phyloP scores from a whole-genome alignment of 2,329 filamentous ascomycete genomes.

The Colletotrichum eleusines region DNA sequence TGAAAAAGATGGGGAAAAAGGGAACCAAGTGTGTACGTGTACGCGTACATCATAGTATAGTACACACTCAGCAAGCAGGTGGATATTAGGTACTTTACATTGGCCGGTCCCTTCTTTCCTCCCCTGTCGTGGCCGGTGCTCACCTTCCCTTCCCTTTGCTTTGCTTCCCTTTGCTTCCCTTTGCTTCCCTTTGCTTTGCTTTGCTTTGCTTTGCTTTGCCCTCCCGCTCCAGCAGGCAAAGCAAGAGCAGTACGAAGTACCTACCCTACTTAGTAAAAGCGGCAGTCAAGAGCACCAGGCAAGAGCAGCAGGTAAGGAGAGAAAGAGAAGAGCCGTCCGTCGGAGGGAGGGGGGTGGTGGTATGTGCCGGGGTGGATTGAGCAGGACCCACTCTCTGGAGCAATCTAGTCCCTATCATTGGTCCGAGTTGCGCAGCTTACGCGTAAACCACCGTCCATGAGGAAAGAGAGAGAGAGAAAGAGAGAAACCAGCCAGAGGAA shows the following conservation, averaged over 20 bases:
- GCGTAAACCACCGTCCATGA: slow-evolving; percentile 47
- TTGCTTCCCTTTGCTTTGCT: no score
- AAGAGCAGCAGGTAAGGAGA: not conserved
- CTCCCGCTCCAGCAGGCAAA: not conserved
- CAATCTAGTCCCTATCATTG: slow-evolving; percentile 42
- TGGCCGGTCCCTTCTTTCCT: not conserved
- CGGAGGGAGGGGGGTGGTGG: slow-evolving; percentile 25
- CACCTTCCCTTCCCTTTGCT: not conserved
- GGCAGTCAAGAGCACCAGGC: not conserved
- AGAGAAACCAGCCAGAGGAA: slow-evolving; percentile 20
- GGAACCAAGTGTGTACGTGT: not conserved
- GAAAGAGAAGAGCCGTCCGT: not conserved
- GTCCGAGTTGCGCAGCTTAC: slow-evolving; percentile 48
- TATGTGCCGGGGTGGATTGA: slow-evolving; percentile 40
- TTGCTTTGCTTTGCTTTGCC: slow-evolving; percentile 9
- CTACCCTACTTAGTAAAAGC: no score
- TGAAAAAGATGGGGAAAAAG: no score
- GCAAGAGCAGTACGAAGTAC: no score
- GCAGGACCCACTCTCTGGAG: slow-evolving; percentile 27
- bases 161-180: no score
- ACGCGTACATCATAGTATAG: no score
- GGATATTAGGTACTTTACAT: no score
- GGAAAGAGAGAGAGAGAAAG: slow-evolving; percentile 12
- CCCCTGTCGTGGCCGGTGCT: not conserved
- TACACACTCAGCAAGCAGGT: no score